These are phyloP conservation scores for Plasmodium gallinaceum DNA, from an alignment of 169 alveolate genomes.

Conservation along the genomic window DNA sequence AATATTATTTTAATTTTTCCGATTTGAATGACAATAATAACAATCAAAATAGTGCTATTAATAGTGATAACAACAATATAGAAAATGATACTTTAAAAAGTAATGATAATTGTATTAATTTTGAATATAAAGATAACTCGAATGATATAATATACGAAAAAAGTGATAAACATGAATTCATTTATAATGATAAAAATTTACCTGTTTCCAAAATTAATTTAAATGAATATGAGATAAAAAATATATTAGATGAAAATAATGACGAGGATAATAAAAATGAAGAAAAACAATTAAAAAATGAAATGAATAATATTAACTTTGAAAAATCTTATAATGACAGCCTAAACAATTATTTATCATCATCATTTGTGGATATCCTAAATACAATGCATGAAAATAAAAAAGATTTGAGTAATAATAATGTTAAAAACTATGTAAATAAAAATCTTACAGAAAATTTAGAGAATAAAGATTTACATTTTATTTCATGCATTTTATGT, in stretches of 20 bases:
- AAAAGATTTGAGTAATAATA: slow-evolving; percentile 1
- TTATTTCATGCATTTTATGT: slow-evolving; percentile 92
- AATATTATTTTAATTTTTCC: neutral
- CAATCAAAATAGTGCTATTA: too few relatives aligned
- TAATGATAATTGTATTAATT: neutral
- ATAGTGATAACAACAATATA: neutral
- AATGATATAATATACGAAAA: slow-evolving; percentile 16
- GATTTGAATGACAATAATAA: too few relatives aligned
- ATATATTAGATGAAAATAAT: slow-evolving; percentile 1
- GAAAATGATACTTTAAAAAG: neutral
- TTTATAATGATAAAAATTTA: slow-evolving; percentile 9
- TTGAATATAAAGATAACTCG: slow-evolving; percentile 35
- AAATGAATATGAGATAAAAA: neutral
- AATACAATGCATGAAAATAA: slow-evolving; percentile 29
- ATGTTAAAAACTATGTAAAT: slow-evolving; percentile 30
- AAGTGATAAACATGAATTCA: slow-evolving; percentile 43
- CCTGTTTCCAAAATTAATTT: neutral
- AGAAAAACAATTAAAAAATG: neutral
- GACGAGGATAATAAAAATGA: neutral
- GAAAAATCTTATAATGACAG: slow-evolving; percentile 67
- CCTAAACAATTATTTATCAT: slow-evolving; percentile 39
- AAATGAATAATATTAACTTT: neutral
- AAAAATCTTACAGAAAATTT: neutral
- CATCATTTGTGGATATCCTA: slow-evolving; percentile 68
- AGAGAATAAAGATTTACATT: neutral